These are phyloP conservation scores for Ogataea philodendri DNA, from an alignment of 805 yeast species.

Conservation along the genomic window DNA sequence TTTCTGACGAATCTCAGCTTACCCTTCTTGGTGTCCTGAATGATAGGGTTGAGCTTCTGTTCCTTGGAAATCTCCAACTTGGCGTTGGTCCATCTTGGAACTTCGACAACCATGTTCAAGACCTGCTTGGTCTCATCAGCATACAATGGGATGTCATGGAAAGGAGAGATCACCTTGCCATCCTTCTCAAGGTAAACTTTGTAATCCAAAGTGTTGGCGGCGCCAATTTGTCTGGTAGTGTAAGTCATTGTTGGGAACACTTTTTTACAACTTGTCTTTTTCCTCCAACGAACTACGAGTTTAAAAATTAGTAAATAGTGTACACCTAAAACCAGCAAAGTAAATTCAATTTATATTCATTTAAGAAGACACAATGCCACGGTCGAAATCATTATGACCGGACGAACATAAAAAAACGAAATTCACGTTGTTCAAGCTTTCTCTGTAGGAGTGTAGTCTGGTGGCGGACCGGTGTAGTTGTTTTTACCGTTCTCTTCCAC, in stretches of 20 bases:
- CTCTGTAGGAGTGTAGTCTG: constrained; percentile 53
- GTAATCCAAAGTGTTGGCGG: constrained; percentile 93
- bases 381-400: constrained; percentile 12
- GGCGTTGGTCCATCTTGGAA: constrained; percentile 98
- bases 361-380: constrained; percentile 2
- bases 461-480: constrained; percentile 63
- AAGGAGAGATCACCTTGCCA: constrained; percentile 92
- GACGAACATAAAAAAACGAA: constrained; percentile 29
- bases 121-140: constrained; percentile 92
- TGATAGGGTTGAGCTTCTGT: constrained; percentile 80
- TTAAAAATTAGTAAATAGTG: background rate
- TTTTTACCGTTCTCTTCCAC: constrained; percentile 57
- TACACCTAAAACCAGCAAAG: constrained; percentile 7
- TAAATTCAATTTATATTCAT: background rate
- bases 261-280: constrained; percentile 6
- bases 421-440: constrained; percentile 7
- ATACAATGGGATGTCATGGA: constrained; percentile 90
- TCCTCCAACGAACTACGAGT: constrained; percentile 6
- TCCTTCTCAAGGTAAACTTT: constrained; percentile 87
- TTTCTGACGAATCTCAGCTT: constrained; percentile 93
- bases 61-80: constrained; percentile 93
- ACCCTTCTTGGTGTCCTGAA: constrained; percentile 97
- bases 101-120: constrained; percentile 80
- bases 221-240: constrained; percentile 91
- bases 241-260: constrained; percentile 51